Conservation (phyloP, 345 rosid genomes). For the Eucalyptus sideroxylon region DNA sequence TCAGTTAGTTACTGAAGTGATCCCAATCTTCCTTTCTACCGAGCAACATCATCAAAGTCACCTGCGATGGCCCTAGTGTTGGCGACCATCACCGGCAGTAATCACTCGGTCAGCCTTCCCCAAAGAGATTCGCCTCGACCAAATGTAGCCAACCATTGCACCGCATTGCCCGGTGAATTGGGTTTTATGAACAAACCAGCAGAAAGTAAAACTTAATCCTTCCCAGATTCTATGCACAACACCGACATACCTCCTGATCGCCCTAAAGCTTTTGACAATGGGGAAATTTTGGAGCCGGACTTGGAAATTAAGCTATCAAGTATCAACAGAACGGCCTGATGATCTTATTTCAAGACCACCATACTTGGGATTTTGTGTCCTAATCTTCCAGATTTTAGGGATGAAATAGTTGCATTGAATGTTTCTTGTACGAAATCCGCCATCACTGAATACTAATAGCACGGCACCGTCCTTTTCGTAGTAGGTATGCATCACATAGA, state of each 20-base stretch:
- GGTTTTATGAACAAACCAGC: not conserved
- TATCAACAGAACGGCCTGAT: not conserved
- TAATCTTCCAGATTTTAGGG: not conserved
- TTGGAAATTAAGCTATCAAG: not conserved
- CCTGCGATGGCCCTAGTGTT: not conserved
- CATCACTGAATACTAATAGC: not conserved
- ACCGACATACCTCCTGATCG: not conserved
- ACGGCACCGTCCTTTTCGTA: not conserved
- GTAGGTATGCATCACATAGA: not conserved
- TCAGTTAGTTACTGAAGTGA: not conserved
- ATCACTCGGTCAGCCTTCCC: not conserved
- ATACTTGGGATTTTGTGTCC: not conserved
- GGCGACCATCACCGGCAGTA: not conserved
- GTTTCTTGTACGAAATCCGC: not conserved
- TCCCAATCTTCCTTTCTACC: not conserved
- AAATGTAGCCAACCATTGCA: not conserved
- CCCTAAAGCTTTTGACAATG: not conserved
- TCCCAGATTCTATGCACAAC: not conserved
- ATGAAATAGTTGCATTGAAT: not conserved
- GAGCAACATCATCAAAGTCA: not conserved
- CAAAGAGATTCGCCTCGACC: not conserved
- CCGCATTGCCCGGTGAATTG: not conserved
- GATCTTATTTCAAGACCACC: not conserved
- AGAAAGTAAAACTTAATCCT: not conserved
- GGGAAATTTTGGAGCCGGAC: not conserved